These are phyloP conservation scores for Kalmanozyma brasiliensis DNA, from an alignment of 1,284 basidiomycete species.

Conservation along the genomic window DNA sequence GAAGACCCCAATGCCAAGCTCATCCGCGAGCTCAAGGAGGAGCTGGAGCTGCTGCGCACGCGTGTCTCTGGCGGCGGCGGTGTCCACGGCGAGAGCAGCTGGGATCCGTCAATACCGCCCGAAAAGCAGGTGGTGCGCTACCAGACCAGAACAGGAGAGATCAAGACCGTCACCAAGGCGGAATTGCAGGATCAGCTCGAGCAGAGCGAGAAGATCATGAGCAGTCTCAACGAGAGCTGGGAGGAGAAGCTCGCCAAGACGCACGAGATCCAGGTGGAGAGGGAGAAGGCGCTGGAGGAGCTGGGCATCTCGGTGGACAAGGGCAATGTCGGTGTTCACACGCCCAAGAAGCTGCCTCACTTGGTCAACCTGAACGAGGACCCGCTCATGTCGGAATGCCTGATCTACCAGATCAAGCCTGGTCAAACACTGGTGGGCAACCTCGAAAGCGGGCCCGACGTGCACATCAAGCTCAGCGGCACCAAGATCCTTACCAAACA, in stretches of 20 bases:
- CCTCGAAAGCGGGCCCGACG: constrained; percentile 27
- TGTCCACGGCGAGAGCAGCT: constrained; percentile 75
- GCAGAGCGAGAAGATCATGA: constrained; percentile 95
- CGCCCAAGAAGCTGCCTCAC: constrained; percentile 81
- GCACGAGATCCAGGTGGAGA: constrained; percentile 92
- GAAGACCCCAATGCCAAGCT: constrained; percentile 99
- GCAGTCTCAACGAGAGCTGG: constrained; percentile 95
- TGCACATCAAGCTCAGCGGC: constrained; percentile 86
- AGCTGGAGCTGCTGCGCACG: constrained; percentile 75
- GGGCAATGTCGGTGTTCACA: constrained; percentile 90
- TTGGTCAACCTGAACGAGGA: constrained; percentile 67
- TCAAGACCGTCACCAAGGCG: constrained; percentile 95
- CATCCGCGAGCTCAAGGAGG: constrained; percentile 97
- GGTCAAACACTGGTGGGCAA: constrained; percentile 78
- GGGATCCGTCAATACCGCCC: constrained; percentile 87
- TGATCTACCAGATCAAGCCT: constrained; percentile 85
- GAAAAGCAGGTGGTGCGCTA: constrained; percentile 96
- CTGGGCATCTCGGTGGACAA: constrained; percentile 97
- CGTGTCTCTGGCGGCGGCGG: constrained; percentile 56
- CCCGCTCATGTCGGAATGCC: constrained; percentile 70
- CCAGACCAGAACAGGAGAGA: constrained; percentile 88
- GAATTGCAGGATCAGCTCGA: constrained; percentile 97
- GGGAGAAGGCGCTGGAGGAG: constrained; percentile 96
- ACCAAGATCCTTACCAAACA: constrained; percentile 91
- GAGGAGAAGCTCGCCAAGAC: constrained; percentile 93